phyloP scores from a whole-genome alignment of 2,329 filamentous ascomycete species.

The Alternaria arborescens region DNA sequence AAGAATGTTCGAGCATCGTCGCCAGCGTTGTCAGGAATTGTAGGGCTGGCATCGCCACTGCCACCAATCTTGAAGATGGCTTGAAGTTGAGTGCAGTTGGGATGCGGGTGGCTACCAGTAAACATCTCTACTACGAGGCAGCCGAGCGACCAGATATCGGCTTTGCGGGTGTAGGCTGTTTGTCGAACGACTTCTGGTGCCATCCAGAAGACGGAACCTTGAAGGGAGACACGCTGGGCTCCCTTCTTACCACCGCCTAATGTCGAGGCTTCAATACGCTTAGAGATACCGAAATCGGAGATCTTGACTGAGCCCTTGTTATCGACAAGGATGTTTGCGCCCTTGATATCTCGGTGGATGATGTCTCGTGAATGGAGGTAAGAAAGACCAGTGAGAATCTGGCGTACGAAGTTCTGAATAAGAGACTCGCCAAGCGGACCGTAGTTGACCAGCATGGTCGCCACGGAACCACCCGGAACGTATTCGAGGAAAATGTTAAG shows the following conservation, averaged over 20 bases:
- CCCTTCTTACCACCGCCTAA: slow-evolving; percentile 58
- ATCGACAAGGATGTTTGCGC: slow-evolving; percentile 97
- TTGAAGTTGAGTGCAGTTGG: slow-evolving; percentile 94
- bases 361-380: slow-evolving; percentile 96
- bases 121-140: slow-evolving; percentile 99
- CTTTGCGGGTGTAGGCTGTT: slow-evolving; percentile 96
- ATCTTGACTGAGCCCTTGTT: slow-evolving; percentile 99
- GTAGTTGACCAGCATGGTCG: slow-evolving; percentile 98
- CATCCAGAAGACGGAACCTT: slow-evolving; percentile 99
- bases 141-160: slow-evolving; percentile 97
- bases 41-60: slow-evolving; percentile 83
- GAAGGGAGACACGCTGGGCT: slow-evolving; percentile 73
- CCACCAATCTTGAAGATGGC: slow-evolving; percentile 97
- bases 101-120: slow-evolving; percentile 94
- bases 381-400: slow-evolving; percentile 90
- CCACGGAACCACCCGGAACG: slow-evolving; percentile 94
- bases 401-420: slow-evolving; percentile 94
- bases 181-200: slow-evolving; percentile 98
- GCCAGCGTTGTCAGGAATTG: slow-evolving; percentile 86
- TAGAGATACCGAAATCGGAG: slow-evolving; percentile 98
- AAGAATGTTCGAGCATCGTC: slow-evolving; percentile 86
- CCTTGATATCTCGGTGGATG: slow-evolving; percentile 98
- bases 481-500: slow-evolving; percentile 99
- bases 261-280: slow-evolving; percentile 93
- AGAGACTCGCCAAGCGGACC: slow-evolving; percentile 92